Evolutionary conservation across 169 alveolate species (phyloP).

Genomic region (Plasmodium billcollinsi): DNA sequence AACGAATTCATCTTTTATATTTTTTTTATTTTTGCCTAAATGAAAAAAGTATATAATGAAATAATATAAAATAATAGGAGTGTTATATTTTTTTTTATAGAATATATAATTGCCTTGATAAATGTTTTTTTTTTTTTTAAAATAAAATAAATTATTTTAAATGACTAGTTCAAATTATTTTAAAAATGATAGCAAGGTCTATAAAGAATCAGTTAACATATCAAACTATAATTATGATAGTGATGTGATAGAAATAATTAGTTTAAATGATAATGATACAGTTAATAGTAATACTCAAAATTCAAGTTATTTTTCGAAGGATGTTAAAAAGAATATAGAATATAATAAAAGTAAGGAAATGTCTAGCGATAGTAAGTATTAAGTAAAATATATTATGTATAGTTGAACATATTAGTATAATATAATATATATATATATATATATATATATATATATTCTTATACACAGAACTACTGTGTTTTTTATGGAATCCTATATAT

Average conservation of each 20-base stretch:
- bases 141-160: conserved; percentile 39
- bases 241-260: conserved; percentile 65
- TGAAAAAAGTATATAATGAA: background rate
- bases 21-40: background rate
- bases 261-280: conserved; percentile 39
- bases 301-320: background rate
- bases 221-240: conserved; percentile 30
- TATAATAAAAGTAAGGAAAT: conserved; percentile 14
- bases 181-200: conserved; percentile 30
- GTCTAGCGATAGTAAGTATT: conserved; percentile 42
- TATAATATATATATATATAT: background rate
- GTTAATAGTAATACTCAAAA: background rate
- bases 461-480: background rate
- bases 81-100: no score
- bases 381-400: background rate
- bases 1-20: background rate
- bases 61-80: background rate
- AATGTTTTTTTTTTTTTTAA: background rate
- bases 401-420: background rate
- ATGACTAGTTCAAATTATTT: conserved; percentile 69
- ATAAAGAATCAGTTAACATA: conserved; percentile 8
- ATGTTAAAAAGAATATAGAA: background rate
- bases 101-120: conserved; percentile 1
- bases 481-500: background rate
- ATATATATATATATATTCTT: background rate